Base-by-base conservation (phyloP, 192 early-diverging fungal genomes). In the Cladochytrium replicatum region DNA sequence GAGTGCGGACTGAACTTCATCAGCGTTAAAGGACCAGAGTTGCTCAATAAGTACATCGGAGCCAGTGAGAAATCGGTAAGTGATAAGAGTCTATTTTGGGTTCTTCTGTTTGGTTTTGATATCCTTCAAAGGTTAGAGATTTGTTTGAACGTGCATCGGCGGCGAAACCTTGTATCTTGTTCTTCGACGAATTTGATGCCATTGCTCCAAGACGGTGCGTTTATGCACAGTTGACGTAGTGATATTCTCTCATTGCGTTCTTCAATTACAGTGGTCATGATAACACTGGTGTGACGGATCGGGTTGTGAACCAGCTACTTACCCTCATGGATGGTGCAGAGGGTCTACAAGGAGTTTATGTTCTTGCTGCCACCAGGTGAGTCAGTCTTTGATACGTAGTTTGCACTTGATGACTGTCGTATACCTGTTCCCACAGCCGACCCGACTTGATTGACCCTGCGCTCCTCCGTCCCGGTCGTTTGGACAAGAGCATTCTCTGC, bases 241-340 rank as follows among this genome's bases (percentile, higher is more conserved):
- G 13, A 22, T 9, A 2, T 37, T n/a, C 29, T 48, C 49, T 2
- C 21, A 6, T 23, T 27, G 6, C 4, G 41, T 30, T 38, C 44
- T 41, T 28, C 30, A 0, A 15, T 24, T 29, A 39, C 42, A 82
- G 92, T 60, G 95, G 95, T n/a, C 88, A 91, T 32, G 95, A 99
- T 55, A 96, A 92, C 59, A 92, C 93, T 4, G 95, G 95, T 43
- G 95, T 99, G 3, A 99, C 95, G 0, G 95, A 99, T 60, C 78
- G 95, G 30, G 93, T 99, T 0, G 95, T 99, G 15, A 99, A 99
- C 64, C 95, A 99, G 64, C 84, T 99, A 71, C 52, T 99, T 58
- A 99, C 95, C 3, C 85, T 91, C 56, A 94, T 99, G 90, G 95
- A 99, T 60, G 95, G 95, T 52, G 95, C 95, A 0, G 92, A 99